Evolutionary conservation across 1,139 yeast genomes (phyloP).

Genomic region (Hyphopichia khmerensis): DNA sequence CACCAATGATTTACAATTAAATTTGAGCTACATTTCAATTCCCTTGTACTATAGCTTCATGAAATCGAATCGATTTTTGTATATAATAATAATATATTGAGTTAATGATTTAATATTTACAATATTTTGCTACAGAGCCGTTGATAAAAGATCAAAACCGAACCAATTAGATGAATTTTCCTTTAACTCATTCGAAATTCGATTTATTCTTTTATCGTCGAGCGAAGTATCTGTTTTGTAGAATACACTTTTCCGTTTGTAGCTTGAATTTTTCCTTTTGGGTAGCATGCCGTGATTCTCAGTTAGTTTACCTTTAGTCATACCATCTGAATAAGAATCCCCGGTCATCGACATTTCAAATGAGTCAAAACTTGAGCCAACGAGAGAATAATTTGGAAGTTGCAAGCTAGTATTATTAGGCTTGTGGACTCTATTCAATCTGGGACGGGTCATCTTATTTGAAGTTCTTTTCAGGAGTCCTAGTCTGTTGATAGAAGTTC

Average conservation of each 20-base stretch:
- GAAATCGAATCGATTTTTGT: not conserved
- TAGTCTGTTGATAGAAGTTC: not conserved
- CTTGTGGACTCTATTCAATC: constrained; percentile 5
- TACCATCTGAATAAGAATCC: not conserved
- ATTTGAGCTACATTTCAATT: not conserved
- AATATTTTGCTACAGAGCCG: not conserved
- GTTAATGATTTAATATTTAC: not conserved
- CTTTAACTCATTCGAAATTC: constrained; percentile 9
- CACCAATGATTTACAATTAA: not conserved
- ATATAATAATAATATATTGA: not conserved
- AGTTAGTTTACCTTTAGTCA: not conserved
- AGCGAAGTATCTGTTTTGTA: not conserved
- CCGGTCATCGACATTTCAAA: constrained; percentile 9
- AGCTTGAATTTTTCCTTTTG: not conserved
- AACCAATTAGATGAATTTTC: constrained; percentile 20
- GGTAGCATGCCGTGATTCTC: not conserved
- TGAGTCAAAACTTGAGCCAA: constrained; percentile 11
- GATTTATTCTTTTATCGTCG: not conserved
- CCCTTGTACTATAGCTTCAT: not conserved
- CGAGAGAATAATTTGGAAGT: not conserved
- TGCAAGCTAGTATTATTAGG: not conserved
- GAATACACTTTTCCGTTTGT: not conserved
- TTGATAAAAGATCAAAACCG: constrained; percentile 12
- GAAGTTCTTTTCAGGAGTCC: not conserved
- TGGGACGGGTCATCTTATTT: not conserved